Conservation (phyloP, 257 asterid species). For the Mitragyna speciosa region DNA sequence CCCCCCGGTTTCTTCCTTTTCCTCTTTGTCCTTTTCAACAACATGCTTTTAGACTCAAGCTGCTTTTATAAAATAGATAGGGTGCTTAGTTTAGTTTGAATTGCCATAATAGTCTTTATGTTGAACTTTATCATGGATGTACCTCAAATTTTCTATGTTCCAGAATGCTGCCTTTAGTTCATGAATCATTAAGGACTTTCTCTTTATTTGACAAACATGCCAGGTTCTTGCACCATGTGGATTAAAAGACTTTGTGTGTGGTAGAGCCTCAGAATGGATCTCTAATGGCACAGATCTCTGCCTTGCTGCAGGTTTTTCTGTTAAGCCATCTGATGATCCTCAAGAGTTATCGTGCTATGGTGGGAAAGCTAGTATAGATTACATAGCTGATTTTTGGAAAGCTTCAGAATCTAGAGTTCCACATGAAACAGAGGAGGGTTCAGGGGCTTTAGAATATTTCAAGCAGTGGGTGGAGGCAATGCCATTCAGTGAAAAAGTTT, state of each 20-base stretch:
- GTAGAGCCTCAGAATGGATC: slow-evolving; percentile 94
- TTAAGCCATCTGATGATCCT: slow-evolving; percentile 50
- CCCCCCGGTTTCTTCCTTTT: no score
- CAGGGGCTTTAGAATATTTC: slow-evolving; percentile 46
- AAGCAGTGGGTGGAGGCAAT: slow-evolving; percentile 60
- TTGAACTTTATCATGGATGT: not conserved
- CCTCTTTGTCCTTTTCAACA: not conserved
- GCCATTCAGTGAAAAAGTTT: slow-evolving; percentile 66
- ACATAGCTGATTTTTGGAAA: slow-evolving; percentile 66
- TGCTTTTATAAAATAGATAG: not conserved
- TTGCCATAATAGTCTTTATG: not conserved
- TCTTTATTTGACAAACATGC: slow-evolving; percentile 35
- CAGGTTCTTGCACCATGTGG: slow-evolving; percentile 98
- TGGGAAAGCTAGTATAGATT: slow-evolving; percentile 75
- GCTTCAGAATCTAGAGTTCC: slow-evolving; percentile 47
- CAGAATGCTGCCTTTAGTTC: not conserved
- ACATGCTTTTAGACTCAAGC: not conserved
- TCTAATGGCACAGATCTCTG: slow-evolving; percentile 98
- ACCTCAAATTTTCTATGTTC: not conserved
- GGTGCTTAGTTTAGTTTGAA: not conserved
- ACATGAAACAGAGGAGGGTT: slow-evolving; percentile 32
- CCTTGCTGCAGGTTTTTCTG: slow-evolving; percentile 82
- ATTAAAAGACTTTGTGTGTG: slow-evolving; percentile 82
- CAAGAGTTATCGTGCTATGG: slow-evolving; percentile 74
- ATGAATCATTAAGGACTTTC: slow-evolving; percentile 11